Percentiles rank a stretch among this genome's conserved stretches.
phyloP scores from a whole-genome alignment of 1,284 basidiomycete species.

The Ganoderma sp. region DNA sequence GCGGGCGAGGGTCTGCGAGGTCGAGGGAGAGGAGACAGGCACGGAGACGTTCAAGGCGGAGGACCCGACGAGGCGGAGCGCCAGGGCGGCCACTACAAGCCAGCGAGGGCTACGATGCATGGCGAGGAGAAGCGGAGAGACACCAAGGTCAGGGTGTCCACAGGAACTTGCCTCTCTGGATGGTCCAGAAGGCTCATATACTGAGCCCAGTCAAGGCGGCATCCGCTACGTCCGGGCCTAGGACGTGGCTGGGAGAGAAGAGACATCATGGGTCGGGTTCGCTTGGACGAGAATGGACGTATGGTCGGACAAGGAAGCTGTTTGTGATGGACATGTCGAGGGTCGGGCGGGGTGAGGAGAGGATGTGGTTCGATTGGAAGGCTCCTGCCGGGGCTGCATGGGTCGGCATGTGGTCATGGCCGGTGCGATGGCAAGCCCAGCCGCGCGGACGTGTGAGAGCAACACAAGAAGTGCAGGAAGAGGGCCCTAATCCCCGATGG shows the following conservation, averaged over 20 bases:
- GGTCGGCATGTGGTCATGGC: conserved; percentile 1
- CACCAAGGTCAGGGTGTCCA: not conserved
- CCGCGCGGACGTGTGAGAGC: not conserved
- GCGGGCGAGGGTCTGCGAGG: conserved; percentile 30
- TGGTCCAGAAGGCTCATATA: not conserved
- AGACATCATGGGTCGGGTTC: not conserved
- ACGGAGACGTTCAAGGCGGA: conserved; percentile 31
- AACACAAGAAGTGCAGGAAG: not conserved
- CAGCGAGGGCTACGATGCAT: not conserved
- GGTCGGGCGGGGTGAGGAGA: not conserved
- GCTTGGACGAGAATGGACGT: not conserved
- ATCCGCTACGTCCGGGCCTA: not conserved
- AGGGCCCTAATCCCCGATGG: not conserved
- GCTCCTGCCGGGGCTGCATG: not conserved
- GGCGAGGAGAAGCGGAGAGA: not conserved
- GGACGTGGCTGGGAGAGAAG: not conserved
- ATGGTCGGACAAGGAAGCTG: not conserved
- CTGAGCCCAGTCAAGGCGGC: not conserved
- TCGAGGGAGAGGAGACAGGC: conserved; percentile 28
- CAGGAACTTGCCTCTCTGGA: not conserved
- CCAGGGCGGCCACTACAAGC: not conserved
- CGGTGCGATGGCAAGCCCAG: not conserved
- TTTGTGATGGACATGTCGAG: not conserved
- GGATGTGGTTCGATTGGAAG: conserved; percentile 1
- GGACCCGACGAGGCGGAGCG: not conserved